Conservation (phyloP, 2,329 filamentous ascomycete species). For the Exophiala alcalophila region DNA sequence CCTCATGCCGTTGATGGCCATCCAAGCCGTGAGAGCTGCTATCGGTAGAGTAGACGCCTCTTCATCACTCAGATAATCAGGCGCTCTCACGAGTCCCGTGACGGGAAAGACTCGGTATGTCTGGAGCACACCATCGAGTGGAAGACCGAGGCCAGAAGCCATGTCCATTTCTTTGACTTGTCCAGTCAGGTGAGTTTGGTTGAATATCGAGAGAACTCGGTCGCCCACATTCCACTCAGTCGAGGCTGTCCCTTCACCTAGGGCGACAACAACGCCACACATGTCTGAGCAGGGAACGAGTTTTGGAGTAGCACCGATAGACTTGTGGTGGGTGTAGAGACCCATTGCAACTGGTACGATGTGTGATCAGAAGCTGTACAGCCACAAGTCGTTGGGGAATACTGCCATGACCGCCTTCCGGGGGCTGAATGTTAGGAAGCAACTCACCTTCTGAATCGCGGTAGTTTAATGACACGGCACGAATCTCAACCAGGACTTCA, state of each 20-base stretch:
- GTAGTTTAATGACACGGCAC: constrained; percentile 50
- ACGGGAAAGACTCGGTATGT: constrained; percentile 46
- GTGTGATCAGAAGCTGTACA: no score
- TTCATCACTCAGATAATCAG: constrained; percentile 41
- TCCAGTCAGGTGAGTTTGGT: constrained; percentile 42
- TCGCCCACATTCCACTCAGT: constrained; percentile 37
- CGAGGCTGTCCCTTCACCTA: constrained; percentile 38
- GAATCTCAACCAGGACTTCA: constrained; percentile 62
- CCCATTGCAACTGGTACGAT: constrained; percentile 17
- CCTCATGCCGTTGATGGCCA: constrained; percentile 49
- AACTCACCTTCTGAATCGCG: constrained; percentile 42
- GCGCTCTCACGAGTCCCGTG: constrained; percentile 42
- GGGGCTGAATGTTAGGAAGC: no score
- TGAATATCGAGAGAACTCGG: constrained; percentile 40
- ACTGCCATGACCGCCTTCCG: no score
- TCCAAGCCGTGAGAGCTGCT: constrained; percentile 51
- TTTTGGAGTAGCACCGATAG: constrained; percentile 1
- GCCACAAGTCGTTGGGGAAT: no score
- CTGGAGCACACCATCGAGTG: constrained; percentile 42
- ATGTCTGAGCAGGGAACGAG: constrained; percentile 43
- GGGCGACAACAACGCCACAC: constrained; percentile 41
- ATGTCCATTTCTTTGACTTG: constrained; percentile 31
- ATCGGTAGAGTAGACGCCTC: constrained; percentile 45
- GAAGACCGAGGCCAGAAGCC: constrained; percentile 42
- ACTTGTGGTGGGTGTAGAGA: constrained; percentile 21